Conservation (phyloP, 306 rosid genomes). For the Arachis hypogaea region DNA sequence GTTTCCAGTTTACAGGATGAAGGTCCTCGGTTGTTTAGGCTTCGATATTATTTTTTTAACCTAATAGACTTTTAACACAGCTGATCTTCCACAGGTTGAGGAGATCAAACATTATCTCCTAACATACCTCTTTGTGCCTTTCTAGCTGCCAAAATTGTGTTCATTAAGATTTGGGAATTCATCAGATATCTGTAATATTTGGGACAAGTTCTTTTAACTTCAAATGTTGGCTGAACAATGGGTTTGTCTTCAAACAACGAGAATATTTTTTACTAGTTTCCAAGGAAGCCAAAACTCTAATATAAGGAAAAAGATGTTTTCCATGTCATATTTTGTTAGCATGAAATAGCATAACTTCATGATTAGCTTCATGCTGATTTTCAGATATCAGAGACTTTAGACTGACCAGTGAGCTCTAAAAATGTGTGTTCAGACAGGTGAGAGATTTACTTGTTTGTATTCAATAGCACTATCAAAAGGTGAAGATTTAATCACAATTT, state of each 20-base stretch:
- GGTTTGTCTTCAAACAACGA: slow-evolving; percentile 8
- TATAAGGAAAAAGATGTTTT: background rate
- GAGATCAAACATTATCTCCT: too few species aligned
- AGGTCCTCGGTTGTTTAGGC: background rate
- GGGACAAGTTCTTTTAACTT: slow-evolving; percentile 5
- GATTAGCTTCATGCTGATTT: background rate
- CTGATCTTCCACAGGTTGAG: background rate
- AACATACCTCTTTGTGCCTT: too few species aligned
- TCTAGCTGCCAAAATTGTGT: too few species aligned
- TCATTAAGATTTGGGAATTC: slow-evolving; percentile 6
- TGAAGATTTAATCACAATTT: too few species aligned
- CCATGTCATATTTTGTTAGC: background rate
- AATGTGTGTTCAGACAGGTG: background rate
- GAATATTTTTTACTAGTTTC: background rate
- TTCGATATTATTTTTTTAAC: background rate
- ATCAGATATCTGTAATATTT: slow-evolving; percentile 11
- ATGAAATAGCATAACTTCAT: slow-evolving; percentile 1
- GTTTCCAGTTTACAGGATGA: slow-evolving; percentile 1
- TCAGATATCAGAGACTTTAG: background rate
- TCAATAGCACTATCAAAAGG: background rate
- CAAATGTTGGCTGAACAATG: slow-evolving; percentile 1
- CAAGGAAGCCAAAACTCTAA: background rate
- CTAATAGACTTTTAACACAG: background rate
- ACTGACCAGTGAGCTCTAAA: slow-evolving; percentile 8
- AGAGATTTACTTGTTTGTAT: background rate